phyloP scores from a whole-genome alignment of 164 flowering plant species.

The Umbilicus rupestris region DNA sequence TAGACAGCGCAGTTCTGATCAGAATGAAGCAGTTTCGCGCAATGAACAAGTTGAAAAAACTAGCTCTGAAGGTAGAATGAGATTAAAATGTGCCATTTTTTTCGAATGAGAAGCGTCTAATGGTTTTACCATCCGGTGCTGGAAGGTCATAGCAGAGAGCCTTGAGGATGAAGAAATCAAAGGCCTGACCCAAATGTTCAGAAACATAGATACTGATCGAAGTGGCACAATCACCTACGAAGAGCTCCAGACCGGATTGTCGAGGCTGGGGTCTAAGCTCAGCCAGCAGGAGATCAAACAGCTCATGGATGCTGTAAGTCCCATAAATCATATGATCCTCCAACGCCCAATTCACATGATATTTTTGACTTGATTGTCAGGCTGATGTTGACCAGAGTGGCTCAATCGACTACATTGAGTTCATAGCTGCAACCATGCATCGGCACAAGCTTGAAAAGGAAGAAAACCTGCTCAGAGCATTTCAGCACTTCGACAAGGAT shows the following conservation, averaged over 20 bases:
- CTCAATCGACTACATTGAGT: conserved; percentile 74
- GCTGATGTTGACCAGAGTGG: conserved; percentile 86
- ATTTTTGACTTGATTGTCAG: conserved; percentile 25
- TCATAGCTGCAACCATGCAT: conserved; percentile 86
- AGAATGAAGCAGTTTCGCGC: conserved; percentile 93
- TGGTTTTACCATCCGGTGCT: conserved; percentile 4
- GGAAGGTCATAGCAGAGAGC: conserved; percentile 76
- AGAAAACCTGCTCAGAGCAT: conserved; percentile 63
- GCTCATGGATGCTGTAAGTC: conserved; percentile 84
- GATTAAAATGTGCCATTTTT: background rate
- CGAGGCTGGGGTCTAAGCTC: conserved; percentile 79
- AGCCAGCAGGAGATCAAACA: conserved; percentile 61
- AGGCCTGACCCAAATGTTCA: conserved; percentile 80
- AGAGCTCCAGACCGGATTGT: conserved; percentile 68
- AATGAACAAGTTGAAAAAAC: conserved; percentile 88
- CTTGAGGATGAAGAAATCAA: conserved; percentile 79
- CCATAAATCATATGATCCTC: background rate
- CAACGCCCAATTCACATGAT: too few species aligned
- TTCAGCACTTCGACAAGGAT: conserved; percentile 74
- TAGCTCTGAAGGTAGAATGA: conserved; percentile 62
- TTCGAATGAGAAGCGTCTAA: background rate
- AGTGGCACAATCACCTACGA: conserved; percentile 81
- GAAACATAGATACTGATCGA: conserved; percentile 84
- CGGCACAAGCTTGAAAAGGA: conserved; percentile 76
- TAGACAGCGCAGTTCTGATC: conserved; percentile 70